Base-by-base conservation (phyloP, 768 basidiomycete genomes). In the Suillus clintonianus region DNA sequence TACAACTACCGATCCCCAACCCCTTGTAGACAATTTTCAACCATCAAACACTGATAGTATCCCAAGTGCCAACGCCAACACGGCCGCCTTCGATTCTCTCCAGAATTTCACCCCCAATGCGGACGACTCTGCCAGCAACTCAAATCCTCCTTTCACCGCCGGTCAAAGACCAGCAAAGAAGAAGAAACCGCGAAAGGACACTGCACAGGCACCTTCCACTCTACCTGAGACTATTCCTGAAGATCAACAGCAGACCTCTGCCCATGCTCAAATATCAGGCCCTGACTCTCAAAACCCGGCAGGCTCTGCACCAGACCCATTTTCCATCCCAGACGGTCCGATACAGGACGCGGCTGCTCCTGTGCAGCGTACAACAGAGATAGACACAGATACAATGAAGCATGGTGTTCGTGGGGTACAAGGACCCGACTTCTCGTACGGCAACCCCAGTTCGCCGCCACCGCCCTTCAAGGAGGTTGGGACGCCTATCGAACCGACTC, bases 381-480 rank as follows among this genome's bases (percentile, higher is more conserved):
- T 57, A 22, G 56, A 57, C 11, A 57, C 17, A 17, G 15, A 53
- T 3, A 34, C 10, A 7, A n/a, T 32, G 11, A 53, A 37, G n/a
- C 24, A 39, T 2, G 37, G 37, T 14, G 4, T 15, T 22, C 22
- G 22, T 37, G 37, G 15, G 24, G 8, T 15, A 11, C 56, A 41
- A 11, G 56, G 36, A 2, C 0, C 39, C 5, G 56, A 57, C 24
- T 57, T 27, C 11, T 0, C 69, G 1, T 59, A 64, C 4, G 19
- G 68, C n/a, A 17, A 58, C 4, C 55, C 55, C 13, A 3, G 65
- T 6, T 56, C 70, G 11, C 74, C 74, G 9, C 74, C 76, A 5
- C 74, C 74, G 14, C 67, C 74, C 1, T 77, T 72, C 37, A 71
- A 47, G 6, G 71, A 74, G 36, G 64, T 71, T 11, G 64, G 22